Conservation (phyloP, 352 stramenopile species). For the Globisporangium okanoganense region DNA sequence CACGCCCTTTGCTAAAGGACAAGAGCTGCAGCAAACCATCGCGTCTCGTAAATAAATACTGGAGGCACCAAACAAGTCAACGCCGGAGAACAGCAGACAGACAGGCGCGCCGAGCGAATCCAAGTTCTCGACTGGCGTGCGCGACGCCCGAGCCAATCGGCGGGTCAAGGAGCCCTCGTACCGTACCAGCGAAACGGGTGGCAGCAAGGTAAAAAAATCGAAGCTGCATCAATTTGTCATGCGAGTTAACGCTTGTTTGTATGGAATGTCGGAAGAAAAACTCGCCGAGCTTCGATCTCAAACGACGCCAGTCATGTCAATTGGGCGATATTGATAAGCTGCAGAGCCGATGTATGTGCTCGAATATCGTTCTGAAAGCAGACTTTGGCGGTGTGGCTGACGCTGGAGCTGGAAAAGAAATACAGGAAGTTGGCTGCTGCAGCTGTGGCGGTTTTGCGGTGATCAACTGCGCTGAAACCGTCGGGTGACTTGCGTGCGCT, state of each 20-base stretch:
- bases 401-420: not conserved
- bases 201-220: not conserved
- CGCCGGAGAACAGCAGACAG: not conserved
- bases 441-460: not conserved
- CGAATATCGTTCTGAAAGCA: not conserved
- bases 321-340: not conserved
- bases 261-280: constrained; percentile 4
- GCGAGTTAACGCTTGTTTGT: not conserved
- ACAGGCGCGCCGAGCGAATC: constrained; percentile 1
- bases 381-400: not conserved
- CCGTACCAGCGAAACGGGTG: not conserved
- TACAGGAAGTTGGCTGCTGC: not conserved
- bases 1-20: too few species aligned
- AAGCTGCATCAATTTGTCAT: not conserved
- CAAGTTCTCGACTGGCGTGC: not conserved
- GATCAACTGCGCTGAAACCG: not conserved
- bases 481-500: not conserved
- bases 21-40: too few species aligned
- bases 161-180: not conserved
- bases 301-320: not conserved
- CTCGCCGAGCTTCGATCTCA: constrained; percentile 2
- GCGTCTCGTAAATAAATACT: too few species aligned
- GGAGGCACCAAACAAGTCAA: too few species aligned
- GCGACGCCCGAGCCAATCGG: not conserved
- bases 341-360: not conserved